These are phyloP conservation scores for Hypoxylon rickii DNA, from an alignment of 495 filamentous ascomycete species.

Conservation along the genomic window DNA sequence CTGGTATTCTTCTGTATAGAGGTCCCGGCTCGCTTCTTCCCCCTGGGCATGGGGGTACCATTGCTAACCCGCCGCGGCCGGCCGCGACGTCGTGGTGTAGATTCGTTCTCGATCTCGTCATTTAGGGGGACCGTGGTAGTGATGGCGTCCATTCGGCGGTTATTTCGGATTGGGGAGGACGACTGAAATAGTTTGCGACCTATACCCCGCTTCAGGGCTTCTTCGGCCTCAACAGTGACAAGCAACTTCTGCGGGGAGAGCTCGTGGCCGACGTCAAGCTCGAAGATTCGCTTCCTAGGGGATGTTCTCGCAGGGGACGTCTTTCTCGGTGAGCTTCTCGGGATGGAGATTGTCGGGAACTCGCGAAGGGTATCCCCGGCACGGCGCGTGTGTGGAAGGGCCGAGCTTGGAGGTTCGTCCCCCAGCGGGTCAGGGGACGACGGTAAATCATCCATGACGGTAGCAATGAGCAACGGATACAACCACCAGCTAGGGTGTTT, in stretches of 20 bases:
- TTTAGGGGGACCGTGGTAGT: constrained; percentile 55
- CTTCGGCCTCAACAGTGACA: constrained; percentile 58
- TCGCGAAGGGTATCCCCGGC: constrained; percentile 34
- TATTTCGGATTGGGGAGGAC: constrained; percentile 38
- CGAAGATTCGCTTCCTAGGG: constrained; percentile 57
- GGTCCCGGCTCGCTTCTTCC: constrained; percentile 49
- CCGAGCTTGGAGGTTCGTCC: constrained; percentile 41
- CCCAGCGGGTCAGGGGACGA: constrained; percentile 56
- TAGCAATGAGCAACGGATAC: constrained; percentile 13
- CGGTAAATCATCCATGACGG: constrained; percentile 40
- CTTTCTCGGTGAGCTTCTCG: constrained; percentile 28
- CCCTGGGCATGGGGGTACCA: constrained; percentile 43
- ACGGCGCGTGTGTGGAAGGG: constrained; percentile 34
- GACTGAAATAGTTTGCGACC: constrained; percentile 49
- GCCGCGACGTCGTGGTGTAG: constrained; percentile 47
- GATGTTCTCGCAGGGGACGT: constrained; percentile 42
- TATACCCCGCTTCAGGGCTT: constrained; percentile 34
- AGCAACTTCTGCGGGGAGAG: constrained; percentile 55
- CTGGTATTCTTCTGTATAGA: constrained; percentile 37
- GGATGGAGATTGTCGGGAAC: constrained; percentile 21
- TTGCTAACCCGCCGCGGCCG: constrained; percentile 46
- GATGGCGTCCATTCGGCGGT: constrained; percentile 29
- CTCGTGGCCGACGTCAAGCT: constrained; percentile 56
- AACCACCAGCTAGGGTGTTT: not conserved
- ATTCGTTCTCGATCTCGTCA: constrained; percentile 47